phyloP scores from a whole-genome alignment of 352 stramenopile species.

The Peronospora belbahrii region DNA sequence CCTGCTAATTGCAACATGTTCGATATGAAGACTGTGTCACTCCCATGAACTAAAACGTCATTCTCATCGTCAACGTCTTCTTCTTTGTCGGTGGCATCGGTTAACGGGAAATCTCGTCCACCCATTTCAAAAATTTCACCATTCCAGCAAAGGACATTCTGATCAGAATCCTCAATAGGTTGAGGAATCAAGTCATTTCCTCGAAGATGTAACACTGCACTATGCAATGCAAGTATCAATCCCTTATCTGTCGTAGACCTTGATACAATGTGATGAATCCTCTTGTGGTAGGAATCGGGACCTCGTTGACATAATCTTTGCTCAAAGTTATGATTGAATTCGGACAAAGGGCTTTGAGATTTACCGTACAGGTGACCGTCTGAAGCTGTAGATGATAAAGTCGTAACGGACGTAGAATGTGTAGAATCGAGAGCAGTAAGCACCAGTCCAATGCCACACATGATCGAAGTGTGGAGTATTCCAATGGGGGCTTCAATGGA shows the following conservation, averaged over 20 bases:
- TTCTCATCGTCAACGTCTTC: neutral
- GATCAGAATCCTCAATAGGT: constrained; percentile 55
- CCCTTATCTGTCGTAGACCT: neutral
- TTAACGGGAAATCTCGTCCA: neutral
- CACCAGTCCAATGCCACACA: constrained; percentile 29
- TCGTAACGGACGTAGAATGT: neutral
- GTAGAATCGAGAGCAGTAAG: constrained; percentile 1
- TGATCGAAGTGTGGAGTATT: too few relatives aligned
- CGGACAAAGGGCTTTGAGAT: neutral
- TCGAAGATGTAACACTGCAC: constrained; percentile 88
- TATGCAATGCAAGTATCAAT: constrained; percentile 50
- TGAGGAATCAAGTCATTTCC: constrained; percentile 62
- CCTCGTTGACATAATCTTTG: constrained; percentile 26
- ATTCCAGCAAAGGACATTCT: constrained; percentile 89
- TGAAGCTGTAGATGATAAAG: neutral
- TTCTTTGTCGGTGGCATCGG: neutral
- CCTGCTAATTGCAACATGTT: constrained; percentile 30
- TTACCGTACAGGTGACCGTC: neutral
- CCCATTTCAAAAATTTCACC: constrained; percentile 82
- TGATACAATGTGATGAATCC: constrained; percentile 8
- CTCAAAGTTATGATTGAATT: constrained; percentile 21
- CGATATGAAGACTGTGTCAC: constrained; percentile 44
- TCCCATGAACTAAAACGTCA: constrained; percentile 23
- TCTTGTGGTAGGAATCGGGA: constrained; percentile 17
- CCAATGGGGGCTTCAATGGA: too few relatives aligned